A percentile compares a stretch with the other conserved stretches of the same genome.
These are phyloP conservation scores for Sisymbrium irio DNA, from an alignment of 345 rosid species.

Conservation along the genomic window DNA sequence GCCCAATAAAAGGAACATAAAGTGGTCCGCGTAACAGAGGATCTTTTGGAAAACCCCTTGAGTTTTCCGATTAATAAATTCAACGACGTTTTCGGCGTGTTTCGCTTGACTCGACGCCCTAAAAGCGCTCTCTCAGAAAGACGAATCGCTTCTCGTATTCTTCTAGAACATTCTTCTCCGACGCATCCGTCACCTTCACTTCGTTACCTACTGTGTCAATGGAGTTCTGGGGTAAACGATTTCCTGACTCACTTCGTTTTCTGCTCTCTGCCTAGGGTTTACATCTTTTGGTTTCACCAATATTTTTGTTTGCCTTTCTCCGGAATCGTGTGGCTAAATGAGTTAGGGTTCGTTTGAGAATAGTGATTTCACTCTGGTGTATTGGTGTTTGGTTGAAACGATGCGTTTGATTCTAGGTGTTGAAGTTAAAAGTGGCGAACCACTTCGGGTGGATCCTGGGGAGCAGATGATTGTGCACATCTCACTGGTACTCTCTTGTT, in stretches of 20 bases:
- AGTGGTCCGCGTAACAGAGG: constrained; percentile 26
- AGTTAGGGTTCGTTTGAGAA: not conserved
- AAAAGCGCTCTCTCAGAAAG: not conserved
- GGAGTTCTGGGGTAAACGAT: constrained; percentile 64
- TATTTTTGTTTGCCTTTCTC: not conserved
- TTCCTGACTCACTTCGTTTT: not conserved
- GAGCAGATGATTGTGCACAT: constrained; percentile 45
- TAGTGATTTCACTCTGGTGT: not conserved
- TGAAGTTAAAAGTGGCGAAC: constrained; percentile 54
- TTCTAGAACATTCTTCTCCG: constrained; percentile 22
- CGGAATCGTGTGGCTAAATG: constrained; percentile 3
- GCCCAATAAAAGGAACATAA: not conserved
- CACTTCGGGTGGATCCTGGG: constrained; percentile 39
- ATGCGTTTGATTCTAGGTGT: constrained; percentile 41
- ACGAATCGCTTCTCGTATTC: constrained; percentile 21
- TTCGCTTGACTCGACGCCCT: constrained; percentile 3
- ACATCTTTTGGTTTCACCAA: not conserved
- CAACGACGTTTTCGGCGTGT: not conserved
- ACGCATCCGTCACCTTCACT: constrained; percentile 23
- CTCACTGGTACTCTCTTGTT: constrained; percentile 47
- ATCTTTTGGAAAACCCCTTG: constrained; percentile 1
- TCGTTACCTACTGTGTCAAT: constrained; percentile 17
- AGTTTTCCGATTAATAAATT: not conserved
- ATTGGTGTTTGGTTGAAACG: not conserved
- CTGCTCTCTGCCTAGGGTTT: constrained; percentile 8